These are phyloP conservation scores for Fomitopsis schrenkii DNA, from an alignment of 1,284 basidiomycete genomes.

Conservation along the genomic window DNA sequence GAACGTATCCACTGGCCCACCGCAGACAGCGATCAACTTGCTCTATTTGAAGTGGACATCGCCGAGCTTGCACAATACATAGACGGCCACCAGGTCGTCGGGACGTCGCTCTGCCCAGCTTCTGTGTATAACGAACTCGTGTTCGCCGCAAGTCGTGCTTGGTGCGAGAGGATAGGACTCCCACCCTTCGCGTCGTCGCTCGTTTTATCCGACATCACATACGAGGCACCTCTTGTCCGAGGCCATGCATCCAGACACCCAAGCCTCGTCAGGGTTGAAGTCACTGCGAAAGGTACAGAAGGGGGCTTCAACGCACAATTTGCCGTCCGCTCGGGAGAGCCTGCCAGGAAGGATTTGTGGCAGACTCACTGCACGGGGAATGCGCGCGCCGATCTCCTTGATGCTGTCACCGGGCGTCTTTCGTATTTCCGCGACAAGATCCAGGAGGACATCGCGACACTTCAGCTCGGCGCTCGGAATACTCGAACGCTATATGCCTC, in stretches of 20 bases:
- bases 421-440: slow-evolving; percentile 31
- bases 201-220: slow-evolving; percentile 40
- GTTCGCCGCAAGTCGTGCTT: slow-evolving; percentile 38
- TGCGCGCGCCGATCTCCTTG: slow-evolving; percentile 29
- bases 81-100: slow-evolving; percentile 55
- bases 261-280: slow-evolving; percentile 35
- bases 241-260: slow-evolving; percentile 30
- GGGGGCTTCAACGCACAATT: slow-evolving; percentile 6
- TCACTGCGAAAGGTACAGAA: slow-evolving; percentile 28
- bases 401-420: slow-evolving; percentile 10
- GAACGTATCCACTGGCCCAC: slow-evolving; percentile 42
- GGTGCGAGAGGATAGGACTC: slow-evolving; percentile 28
- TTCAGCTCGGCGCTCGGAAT: slow-evolving; percentile 24
- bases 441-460: slow-evolving; percentile 29
- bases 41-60: slow-evolving; percentile 54
- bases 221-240: slow-evolving; percentile 49
- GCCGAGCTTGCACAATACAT: slow-evolving; percentile 41
- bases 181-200: slow-evolving; percentile 31
- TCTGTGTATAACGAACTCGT: slow-evolving; percentile 63
- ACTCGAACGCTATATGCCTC: slow-evolving; percentile 52
- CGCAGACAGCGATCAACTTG: slow-evolving; percentile 34
- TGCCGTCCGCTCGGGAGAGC: slow-evolving; percentile 43
- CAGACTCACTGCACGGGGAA: slow-evolving; percentile 46
- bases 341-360: slow-evolving; percentile 26
- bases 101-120: slow-evolving; percentile 59